Percentiles rank a stretch among this genome's conserved stretches.
Evolutionary conservation across 2,329 filamentous ascomycete genomes (phyloP).

Genomic region (Sarocladium kiliense): DNA sequence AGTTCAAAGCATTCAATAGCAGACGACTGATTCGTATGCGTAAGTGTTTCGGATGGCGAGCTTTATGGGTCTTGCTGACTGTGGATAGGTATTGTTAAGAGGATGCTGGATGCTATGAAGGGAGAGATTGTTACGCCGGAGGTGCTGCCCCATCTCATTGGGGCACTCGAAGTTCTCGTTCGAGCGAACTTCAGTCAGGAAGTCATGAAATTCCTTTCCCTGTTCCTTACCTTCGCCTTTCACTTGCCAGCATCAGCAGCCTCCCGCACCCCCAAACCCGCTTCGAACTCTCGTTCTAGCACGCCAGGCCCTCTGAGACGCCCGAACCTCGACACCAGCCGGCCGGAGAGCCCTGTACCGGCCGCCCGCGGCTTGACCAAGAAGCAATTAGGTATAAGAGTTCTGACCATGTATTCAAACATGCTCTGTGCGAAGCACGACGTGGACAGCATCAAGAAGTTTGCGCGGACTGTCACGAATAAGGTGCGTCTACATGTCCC

Average conservation of each 20-base stretch:
- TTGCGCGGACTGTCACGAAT: conserved; percentile 90
- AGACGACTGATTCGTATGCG: conserved; percentile 84
- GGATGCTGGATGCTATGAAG: conserved; percentile 84
- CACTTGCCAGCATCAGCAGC: conserved; percentile 51
- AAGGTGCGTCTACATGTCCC: conserved; percentile 54
- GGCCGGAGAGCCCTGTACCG: conserved; percentile 22
- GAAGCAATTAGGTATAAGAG: conserved; percentile 65
- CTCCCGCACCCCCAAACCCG: conserved; percentile 46
- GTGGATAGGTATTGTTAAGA: conserved; percentile 75
- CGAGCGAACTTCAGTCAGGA: conserved; percentile 78
- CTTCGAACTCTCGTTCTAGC: conserved; percentile 33
- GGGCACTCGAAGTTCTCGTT: conserved; percentile 73
- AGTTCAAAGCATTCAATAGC: conserved; percentile 87
- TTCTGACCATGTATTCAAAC: conserved; percentile 72
- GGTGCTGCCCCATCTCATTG: conserved; percentile 70
- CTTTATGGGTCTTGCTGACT: neutral
- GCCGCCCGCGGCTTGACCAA: conserved; percentile 46
- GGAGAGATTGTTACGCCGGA: conserved; percentile 70
- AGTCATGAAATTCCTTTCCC: conserved; percentile 76
- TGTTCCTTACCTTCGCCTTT: conserved; percentile 90
- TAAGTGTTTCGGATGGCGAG: conserved; percentile 39
- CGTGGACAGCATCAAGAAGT: conserved; percentile 69
- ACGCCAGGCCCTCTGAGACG: conserved; percentile 34
- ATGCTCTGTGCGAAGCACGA: conserved; percentile 72
- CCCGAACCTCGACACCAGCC: conserved; percentile 29